These are phyloP conservation scores for Astrothelium macrocarpum DNA, from an alignment of 495 filamentous ascomycete species.

Conservation along the genomic window DNA sequence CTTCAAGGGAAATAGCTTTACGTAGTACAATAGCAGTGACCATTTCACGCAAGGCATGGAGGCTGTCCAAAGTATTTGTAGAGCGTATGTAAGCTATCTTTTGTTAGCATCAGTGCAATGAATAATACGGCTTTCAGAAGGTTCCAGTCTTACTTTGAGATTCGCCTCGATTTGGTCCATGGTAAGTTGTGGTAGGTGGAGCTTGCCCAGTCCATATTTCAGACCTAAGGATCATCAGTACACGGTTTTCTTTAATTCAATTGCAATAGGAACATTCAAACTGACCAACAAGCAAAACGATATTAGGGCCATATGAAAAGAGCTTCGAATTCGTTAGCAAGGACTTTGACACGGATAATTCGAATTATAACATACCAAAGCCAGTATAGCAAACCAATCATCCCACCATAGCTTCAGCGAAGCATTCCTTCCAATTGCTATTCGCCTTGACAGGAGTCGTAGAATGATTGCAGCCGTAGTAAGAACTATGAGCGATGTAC, in stretches of 20 bases:
- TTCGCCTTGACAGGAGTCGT: background rate
- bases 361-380: background rate
- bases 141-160: background rate
- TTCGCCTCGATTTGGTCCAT: background rate
- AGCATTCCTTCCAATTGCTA: background rate
- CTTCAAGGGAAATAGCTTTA: background rate
- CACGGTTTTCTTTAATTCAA: background rate
- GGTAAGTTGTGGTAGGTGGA: background rate
- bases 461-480: background rate
- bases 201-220: slow-evolving; percentile 2
- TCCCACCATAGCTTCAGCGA: background rate
- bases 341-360: background rate
- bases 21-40: background rate
- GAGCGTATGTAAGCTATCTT: background rate
- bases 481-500: background rate
- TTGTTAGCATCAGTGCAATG: background rate
- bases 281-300: background rate
- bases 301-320: slow-evolving; percentile 1
- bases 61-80: background rate
- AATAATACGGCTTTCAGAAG: background rate
- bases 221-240: background rate
- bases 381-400: background rate
- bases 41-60: background rate
- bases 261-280: background rate
- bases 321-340: background rate